Evolutionary conservation across 176 grass and related monocot species (phyloP).

Genomic region (maize (Zea mays)): DNA sequence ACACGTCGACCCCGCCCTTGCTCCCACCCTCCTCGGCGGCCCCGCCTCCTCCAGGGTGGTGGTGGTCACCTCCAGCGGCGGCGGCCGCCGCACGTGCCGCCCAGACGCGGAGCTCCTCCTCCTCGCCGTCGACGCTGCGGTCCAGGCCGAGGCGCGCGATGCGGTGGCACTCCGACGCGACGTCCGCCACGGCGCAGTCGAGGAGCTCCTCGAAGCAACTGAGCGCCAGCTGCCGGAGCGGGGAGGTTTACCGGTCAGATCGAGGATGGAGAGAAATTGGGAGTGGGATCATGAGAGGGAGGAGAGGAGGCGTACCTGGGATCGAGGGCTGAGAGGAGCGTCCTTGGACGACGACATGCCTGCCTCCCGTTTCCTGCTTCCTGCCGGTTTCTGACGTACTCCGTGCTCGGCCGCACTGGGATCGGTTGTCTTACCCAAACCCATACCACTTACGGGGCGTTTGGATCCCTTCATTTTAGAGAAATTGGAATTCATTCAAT

Average conservation of each 20-base stretch:
- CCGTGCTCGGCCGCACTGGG: too few species aligned
- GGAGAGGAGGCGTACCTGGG: constrained; percentile 43
- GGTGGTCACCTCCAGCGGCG: constrained; percentile 25
- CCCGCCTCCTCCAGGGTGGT: constrained; percentile 20
- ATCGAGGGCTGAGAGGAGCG: constrained; percentile 58
- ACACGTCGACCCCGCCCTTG: constrained; percentile 82
- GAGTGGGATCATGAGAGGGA: neutral
- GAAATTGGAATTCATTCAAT: too few species aligned
- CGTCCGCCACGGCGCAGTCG: constrained; percentile 74
- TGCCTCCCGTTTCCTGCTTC: too few species aligned
- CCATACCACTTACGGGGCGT: too few species aligned
- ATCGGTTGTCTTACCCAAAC: too few species aligned
- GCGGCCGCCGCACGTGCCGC: constrained; percentile 44
- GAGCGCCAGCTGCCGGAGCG: constrained; percentile 49
- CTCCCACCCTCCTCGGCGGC: constrained; percentile 51
- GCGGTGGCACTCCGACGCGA: constrained; percentile 92
- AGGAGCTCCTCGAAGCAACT: constrained; percentile 88
- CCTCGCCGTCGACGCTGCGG: constrained; percentile 81
- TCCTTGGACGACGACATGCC: constrained; percentile 58
- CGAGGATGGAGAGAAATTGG: neutral
- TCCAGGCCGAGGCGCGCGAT: constrained; percentile 90
- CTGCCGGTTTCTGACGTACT: too few species aligned
- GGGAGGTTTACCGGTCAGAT: neutral
- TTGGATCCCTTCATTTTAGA: too few species aligned
- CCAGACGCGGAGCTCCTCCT: constrained; percentile 80